These are phyloP conservation scores for Ophiostoma montium DNA, from an alignment of 2,329 filamentous ascomycete species.

Conservation along the genomic window DNA sequence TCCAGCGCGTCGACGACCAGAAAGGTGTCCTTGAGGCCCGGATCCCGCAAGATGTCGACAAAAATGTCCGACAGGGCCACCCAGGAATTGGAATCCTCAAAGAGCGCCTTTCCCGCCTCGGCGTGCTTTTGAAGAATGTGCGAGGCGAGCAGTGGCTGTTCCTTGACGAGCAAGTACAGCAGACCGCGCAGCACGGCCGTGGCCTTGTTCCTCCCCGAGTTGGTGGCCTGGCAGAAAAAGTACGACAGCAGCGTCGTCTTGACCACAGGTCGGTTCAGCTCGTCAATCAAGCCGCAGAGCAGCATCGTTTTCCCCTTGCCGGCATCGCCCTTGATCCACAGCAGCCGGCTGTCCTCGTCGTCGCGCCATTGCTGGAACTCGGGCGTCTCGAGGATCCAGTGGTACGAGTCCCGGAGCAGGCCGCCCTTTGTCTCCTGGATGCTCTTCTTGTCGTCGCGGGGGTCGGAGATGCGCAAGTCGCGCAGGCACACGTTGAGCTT, in stretches of 20 bases:
- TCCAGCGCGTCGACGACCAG: not conserved
- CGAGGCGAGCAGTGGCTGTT: not conserved
- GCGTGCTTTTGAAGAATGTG: not conserved
- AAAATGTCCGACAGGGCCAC: not conserved
- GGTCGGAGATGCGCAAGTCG: not conserved
- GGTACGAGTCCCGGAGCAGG: not conserved
- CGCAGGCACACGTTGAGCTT: conserved; percentile 12
- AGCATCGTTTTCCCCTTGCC: not conserved
- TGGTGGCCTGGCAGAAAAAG: not conserved
- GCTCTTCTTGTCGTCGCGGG: not conserved
- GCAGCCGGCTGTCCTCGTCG: not conserved
- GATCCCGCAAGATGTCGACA: not conserved
- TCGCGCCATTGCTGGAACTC: not conserved
- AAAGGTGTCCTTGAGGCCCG: not conserved
- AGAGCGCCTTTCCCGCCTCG: not conserved
- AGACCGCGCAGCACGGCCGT: not conserved
- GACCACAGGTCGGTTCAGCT: not conserved
- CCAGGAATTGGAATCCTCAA: not conserved
- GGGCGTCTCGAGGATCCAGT: not conserved
- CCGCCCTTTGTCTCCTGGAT: not conserved
- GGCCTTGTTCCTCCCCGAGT: not conserved
- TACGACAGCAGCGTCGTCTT: not conserved
- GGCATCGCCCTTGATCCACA: not conserved
- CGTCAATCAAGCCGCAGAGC: not conserved
- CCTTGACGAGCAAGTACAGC: not conserved